Conservation (phyloP, 345 rosid species). For the Hypericum perforatum region DNA sequence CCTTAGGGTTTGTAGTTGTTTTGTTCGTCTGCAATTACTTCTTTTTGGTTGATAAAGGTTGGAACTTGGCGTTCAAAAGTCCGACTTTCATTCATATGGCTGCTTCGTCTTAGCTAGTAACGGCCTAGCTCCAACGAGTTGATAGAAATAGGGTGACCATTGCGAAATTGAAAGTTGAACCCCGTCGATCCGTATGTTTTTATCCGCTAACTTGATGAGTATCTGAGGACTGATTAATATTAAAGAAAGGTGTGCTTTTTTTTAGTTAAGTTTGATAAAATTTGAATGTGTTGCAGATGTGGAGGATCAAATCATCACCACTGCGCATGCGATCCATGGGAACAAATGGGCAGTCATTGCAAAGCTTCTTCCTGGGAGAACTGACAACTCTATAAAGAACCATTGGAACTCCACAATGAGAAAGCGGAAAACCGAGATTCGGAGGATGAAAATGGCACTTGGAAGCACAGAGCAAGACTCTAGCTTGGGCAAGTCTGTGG, state of each 20-base stretch:
- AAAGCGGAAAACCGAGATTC: constrained; percentile 37
- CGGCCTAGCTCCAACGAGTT: too few species aligned
- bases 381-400: constrained; percentile 83
- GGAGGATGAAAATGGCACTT: constrained; percentile 22
- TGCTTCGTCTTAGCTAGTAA: too few species aligned
- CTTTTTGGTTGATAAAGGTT: too few species aligned
- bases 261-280: neutral
- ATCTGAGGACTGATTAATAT: too few species aligned
- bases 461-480: constrained; percentile 28
- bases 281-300: constrained; percentile 35
- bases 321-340: constrained; percentile 64
- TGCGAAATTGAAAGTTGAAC: too few species aligned
- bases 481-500: constrained; percentile 38
- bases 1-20: too few species aligned
- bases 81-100: too few species aligned
- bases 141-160: too few species aligned
- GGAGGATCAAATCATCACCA: constrained; percentile 58
- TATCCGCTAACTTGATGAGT: too few species aligned
- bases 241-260: neutral
- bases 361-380: constrained; percentile 68
- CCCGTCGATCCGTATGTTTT: too few species aligned
- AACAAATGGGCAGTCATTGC: constrained; percentile 88
- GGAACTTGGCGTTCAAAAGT: too few species aligned
- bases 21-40: too few species aligned
- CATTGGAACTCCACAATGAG: constrained; percentile 84